Base-by-base conservation (phyloP, 164 flowering plant species). In the Aristolochia fimbriata region DNA sequence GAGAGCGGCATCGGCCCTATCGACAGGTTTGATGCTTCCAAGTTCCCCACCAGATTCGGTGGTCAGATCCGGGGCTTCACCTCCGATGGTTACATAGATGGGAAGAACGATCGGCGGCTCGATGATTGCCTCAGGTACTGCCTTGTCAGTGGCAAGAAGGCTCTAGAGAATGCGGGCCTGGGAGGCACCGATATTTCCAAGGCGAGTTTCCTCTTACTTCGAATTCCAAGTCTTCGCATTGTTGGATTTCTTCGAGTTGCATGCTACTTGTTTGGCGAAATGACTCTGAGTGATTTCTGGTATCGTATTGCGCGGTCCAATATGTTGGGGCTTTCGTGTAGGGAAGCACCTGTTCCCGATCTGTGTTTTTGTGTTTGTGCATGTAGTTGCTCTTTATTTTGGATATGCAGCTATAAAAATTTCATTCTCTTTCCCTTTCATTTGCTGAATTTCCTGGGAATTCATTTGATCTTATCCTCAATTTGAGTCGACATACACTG, bases 121-220 rank as follows among this genome's bases (percentile, higher is more conserved):
- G 97, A 88, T 52, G 94, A 91, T 74, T 86, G 85, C 61, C 66
- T 88, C 50, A 71, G 96, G 27, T 91, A 91, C 67, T 80, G 86
- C 74, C 71, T 91, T 70, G 97, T 91, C 46, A 86, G 91, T 7
- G 97, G 96, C 2, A 88, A 88, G 78, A 88, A 85, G 70, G 96
- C 91, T 0, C 81, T 91, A 1, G 94, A 84, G 49, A 68, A 70
- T 61, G 96, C 97, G 19, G 86, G 72, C 58, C 88, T 91, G 27
- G 86, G 80, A 4, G 80, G 73, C 15, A 85, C 77, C 33, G 69
- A 75, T 13, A 72, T 71, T 24, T 63, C 72, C 15, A 84, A 78
- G 91, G 94, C 87, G 57, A 4, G 57, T 20, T 27, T 14, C 30
- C 20, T 20, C 30, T 21, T 15, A 53, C 27, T 14, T 23, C 4